Base-by-base conservation (phyloP, 176 grass and related monocot species). In the Oryza nivara region DNA sequence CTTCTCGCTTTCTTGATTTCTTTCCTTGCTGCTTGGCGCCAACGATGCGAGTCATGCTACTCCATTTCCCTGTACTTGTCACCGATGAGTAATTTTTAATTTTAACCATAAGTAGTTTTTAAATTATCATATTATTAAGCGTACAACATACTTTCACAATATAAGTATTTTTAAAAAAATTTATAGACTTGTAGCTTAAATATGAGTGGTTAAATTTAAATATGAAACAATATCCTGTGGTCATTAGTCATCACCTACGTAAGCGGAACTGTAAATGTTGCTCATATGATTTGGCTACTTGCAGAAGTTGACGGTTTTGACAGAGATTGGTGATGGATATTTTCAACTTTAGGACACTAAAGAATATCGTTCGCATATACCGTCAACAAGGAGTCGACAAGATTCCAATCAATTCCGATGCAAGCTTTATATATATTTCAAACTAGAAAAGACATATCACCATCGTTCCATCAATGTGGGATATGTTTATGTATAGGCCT, bases 281-380 rank as follows among this genome's bases (percentile, higher is more conserved):
- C 11, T 23, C 15, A 0, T 20, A 0, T 35, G 40, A 41, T 72
- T 78, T 46, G 46, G 16, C 23, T 65, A 34, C 40, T n/a, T 48
- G 17, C 26, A 45, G 1, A 79, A 26, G 43, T 17, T 28, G 77
- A 73, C 13, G 3, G 28, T 20, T 32, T 6, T 67, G 61, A 20
- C 76, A 65, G 13, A 14, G 28, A 77, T 35, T 54, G 54, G 43
- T 43, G 41, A 76, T 41, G 20, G 32, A 78, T 67, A 67, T 83
- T 83, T 72, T 58, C 26, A 28, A 65, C 22, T 26, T 35, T 82
- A 71, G 41, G 10, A 77, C 22, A n/a, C 1, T 11, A 22, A 22
- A 61, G 36, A 71, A 83, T 80, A 70, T 75, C 70, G 16, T 61
- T 49, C 12, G 3, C 40, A 68, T 23, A 84, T 40, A 54, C 61